These are phyloP conservation scores for Trichoderma pleuroti DNA, from an alignment of 2,329 filamentous ascomycete genomes.

Conservation along the genomic window DNA sequence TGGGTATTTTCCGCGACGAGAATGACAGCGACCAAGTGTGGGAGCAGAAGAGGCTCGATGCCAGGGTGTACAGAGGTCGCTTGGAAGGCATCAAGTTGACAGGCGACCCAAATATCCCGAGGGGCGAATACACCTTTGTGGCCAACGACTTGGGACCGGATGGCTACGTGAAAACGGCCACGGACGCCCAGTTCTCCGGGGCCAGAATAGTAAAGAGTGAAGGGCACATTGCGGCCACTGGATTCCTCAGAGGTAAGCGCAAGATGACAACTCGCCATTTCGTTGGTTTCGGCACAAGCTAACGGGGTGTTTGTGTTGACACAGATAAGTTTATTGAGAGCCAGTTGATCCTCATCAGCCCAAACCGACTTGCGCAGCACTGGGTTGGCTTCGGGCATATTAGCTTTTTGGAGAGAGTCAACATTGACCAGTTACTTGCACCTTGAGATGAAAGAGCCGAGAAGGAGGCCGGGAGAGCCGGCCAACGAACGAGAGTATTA, in stretches of 20 bases:
- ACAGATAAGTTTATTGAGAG: conserved; percentile 71
- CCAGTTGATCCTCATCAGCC: conserved; percentile 73
- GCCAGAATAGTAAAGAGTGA: conserved; percentile 68
- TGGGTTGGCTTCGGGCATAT: conserved; percentile 66
- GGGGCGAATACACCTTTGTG: conserved; percentile 79
- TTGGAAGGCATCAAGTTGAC: conserved; percentile 88
- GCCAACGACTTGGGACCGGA: conserved; percentile 69
- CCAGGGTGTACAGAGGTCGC: conserved; percentile 58
- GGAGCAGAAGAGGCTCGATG: conserved; percentile 42
- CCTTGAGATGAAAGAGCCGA: conserved; percentile 20
- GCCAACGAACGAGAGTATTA: background rate
- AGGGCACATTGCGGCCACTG: conserved; percentile 73
- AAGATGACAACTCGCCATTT: background rate
- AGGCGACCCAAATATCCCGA: conserved; percentile 83
- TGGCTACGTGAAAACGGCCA: conserved; percentile 61
- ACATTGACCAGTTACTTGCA: conserved; percentile 51
- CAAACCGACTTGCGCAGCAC: conserved; percentile 74
- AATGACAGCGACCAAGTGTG: conserved; percentile 47
- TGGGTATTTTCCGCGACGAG: conserved; percentile 38
- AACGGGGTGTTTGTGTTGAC: background rate
- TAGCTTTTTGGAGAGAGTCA: conserved; percentile 57
- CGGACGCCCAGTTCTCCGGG: conserved; percentile 68
- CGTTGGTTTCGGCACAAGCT: background rate
- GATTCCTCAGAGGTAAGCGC: conserved; percentile 66
- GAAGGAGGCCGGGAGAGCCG: background rate